These are phyloP conservation scores for Serendipita sp. DNA, from an alignment of 768 basidiomycete genomes.

Conservation along the genomic window DNA sequence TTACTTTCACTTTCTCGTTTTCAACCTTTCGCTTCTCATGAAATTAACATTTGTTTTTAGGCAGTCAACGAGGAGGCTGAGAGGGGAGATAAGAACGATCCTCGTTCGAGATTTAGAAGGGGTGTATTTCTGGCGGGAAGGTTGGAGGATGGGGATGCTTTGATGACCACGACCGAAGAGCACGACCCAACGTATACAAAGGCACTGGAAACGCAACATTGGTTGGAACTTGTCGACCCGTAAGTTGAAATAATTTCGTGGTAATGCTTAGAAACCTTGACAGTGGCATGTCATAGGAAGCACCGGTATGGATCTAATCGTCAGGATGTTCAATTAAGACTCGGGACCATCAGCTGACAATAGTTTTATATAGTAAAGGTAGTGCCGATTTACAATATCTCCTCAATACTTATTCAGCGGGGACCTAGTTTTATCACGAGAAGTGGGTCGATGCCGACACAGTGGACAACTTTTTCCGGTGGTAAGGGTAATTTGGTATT, in stretches of 20 bases:
- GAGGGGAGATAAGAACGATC: conserved; percentile 29
- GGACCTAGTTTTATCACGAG: conserved; percentile 37
- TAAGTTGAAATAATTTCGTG: conserved; percentile 16
- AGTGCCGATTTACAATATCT: neutral
- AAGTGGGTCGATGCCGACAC: conserved; percentile 45
- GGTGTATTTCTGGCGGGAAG: conserved; percentile 27
- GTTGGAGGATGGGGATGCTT: conserved; percentile 29
- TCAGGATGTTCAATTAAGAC: conserved; percentile 15
- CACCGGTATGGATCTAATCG: conserved; percentile 49
- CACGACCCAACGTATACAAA: conserved; percentile 10
- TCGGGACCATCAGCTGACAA: too few species aligned
- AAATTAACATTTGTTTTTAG: neutral
- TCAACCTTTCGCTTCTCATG: neutral
- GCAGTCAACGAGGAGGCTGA: conserved; percentile 26
- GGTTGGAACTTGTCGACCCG: conserved; percentile 48
- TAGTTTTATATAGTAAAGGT: conserved; percentile 29
- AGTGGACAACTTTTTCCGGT: conserved; percentile 49
- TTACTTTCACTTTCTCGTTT: neutral
- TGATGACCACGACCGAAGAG: conserved; percentile 20
- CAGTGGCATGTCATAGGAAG: conserved; percentile 22
- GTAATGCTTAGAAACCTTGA: neutral
- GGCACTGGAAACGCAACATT: conserved; percentile 43
- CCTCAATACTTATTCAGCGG: neutral
- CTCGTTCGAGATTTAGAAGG: conserved; percentile 32
- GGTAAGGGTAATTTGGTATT: conserved; percentile 21